Evolutionary conservation across 1,139 yeast species (phyloP).

Genomic region (Tardiomyces depauwii): DNA sequence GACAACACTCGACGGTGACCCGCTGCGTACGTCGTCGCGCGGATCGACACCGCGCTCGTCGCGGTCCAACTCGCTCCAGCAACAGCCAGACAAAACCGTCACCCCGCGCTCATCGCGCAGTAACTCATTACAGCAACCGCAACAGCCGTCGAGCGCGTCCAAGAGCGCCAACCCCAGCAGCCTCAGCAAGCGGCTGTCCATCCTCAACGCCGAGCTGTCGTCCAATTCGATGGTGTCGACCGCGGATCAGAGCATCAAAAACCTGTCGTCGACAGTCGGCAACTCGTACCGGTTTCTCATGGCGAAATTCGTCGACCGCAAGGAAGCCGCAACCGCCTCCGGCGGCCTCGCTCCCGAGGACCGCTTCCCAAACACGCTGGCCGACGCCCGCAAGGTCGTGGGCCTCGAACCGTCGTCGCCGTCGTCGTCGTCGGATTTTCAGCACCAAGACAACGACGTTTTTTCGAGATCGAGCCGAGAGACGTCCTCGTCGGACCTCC

Average conservation of each 20-base stretch:
- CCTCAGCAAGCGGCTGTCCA: constrained; percentile 3
- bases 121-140: constrained; percentile 9
- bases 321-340: constrained; percentile 9
- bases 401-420: constrained; percentile 8
- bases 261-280: constrained; percentile 22
- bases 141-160: constrained; percentile 4
- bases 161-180: constrained; percentile 1
- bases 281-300: constrained; percentile 23
- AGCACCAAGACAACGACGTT: neutral
- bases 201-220: constrained; percentile 18
- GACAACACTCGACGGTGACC: constrained; percentile 10
- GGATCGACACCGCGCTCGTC: neutral
- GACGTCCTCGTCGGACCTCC: constrained; percentile 1
- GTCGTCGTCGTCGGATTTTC: neutral
- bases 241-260: constrained; percentile 22
- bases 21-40: constrained; percentile 7
- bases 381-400: constrained; percentile 17
- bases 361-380: constrained; percentile 17
- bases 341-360: neutral
- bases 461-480: neutral
- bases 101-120: constrained; percentile 11
- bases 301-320: constrained; percentile 15
- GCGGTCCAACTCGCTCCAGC: constrained; percentile 5
- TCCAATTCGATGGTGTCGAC: constrained; percentile 15
- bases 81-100: constrained; percentile 1